Conservation (phyloP, 495 filamentous ascomycete genomes). For the Penicillium manginii region DNA sequence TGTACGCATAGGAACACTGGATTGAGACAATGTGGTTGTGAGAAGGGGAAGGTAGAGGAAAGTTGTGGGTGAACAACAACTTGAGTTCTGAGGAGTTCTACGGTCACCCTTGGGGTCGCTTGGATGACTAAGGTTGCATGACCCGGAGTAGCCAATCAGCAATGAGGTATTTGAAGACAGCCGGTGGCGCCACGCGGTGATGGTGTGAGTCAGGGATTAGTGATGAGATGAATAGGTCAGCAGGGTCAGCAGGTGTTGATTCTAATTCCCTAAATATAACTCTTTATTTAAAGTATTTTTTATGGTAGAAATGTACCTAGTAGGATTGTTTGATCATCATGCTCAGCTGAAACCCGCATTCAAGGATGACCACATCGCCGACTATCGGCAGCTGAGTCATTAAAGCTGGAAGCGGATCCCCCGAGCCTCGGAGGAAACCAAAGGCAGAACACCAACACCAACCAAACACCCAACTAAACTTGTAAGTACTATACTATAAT, state of each 20-base stretch:
- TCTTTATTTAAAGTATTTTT: not conserved
- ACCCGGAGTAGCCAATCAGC: constrained; percentile 45
- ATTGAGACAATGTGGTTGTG: constrained; percentile 11
- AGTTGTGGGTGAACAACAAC: constrained; percentile 12
- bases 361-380: not conserved
- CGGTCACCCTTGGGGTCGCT: constrained; percentile 20
- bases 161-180: constrained; percentile 46
- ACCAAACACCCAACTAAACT: not conserved
- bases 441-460: not conserved
- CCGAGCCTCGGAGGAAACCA: constrained; percentile 21
- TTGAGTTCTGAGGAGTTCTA: constrained; percentile 15
- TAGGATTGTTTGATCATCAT: not conserved
- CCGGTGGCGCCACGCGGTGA: constrained; percentile 37
- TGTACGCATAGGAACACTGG: constrained; percentile 19
- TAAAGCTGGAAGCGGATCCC: not conserved
- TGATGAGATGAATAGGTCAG: not conserved
- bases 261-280: not conserved
- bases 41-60: constrained; percentile 10
- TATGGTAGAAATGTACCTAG: not conserved
- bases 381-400: constrained; percentile 28
- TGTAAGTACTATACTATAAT: not conserved
- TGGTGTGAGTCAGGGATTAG: not conserved
- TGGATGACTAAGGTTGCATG: constrained; percentile 32
- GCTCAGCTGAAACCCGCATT: not conserved
- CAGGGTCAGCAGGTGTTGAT: too few species aligned